phyloP scores from a whole-genome alignment of 1,284 basidiomycete species.

The Sphaerobolus stellatus region DNA sequence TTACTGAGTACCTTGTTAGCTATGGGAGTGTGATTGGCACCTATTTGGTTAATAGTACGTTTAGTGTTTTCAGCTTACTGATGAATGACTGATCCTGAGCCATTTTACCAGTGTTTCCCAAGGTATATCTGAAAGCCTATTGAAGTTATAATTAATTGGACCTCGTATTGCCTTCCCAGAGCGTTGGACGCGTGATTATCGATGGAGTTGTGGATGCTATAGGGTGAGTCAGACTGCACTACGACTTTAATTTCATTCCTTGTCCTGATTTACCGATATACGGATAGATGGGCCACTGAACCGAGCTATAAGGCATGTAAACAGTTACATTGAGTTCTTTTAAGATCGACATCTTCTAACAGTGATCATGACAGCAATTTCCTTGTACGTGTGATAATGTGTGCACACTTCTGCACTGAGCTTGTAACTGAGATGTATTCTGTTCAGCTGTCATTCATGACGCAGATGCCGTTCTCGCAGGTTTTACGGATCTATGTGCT shows the following conservation, averaged over 20 bases:
- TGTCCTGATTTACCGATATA: neutral
- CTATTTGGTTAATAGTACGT: slow-evolving; percentile 15
- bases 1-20: neutral
- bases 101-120: slow-evolving; percentile 1
- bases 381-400: too few species aligned
- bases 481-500: slow-evolving; percentile 2
- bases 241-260: neutral
- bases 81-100: neutral
- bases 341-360: neutral
- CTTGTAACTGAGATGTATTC: neutral
- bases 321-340: neutral
- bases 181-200: slow-evolving; percentile 5
- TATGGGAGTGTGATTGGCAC: slow-evolving; percentile 19
- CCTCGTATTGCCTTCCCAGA: neutral
- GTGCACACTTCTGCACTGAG: neutral
- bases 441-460: neutral
- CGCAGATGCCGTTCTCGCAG: neutral
- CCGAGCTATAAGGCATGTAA: slow-evolving; percentile 2
- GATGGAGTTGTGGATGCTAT: slow-evolving; percentile 7
- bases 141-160: neutral
- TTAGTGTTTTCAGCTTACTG: neutral
- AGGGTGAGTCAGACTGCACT: neutral
- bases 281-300: slow-evolving; percentile 5
- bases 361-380: neutral
- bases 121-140: neutral